Evolutionary conservation across 345 rosid species (phyloP), one percentile per base, ranked within the genome.

Genomic region (Raphanus sativus): DNA sequence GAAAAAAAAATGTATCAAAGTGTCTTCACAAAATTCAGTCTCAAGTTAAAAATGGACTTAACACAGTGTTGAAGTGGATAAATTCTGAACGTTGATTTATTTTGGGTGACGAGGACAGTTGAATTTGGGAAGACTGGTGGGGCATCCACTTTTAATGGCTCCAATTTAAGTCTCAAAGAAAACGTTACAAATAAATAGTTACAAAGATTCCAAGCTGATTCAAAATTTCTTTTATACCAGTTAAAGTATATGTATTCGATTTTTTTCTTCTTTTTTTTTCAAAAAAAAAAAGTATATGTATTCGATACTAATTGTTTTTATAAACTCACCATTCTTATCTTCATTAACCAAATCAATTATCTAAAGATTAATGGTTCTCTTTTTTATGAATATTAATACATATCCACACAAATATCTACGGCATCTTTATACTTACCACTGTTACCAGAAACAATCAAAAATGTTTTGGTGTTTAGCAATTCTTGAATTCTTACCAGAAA

Each of bases 61-160:
- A 42, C 32, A 11, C 26, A 65, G 64, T 73, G 74, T 67, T 33
- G 10, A 74, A 65, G 82, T 79, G 75, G 78, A 68, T 52, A 17
- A 64, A 10, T 32, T 55, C 48, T 55, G 72, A 70, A 69, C 80
- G 80, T 70, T 65, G 73, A 75, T 56, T 79, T 67, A 52, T 15
- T 29, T 58, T 25, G 7, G 10, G 33, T 71, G 17, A 69, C 25
- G 70, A 69, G 79, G 78, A 74, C 65, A 69, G 71, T 58, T 74
- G 75, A 80, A 80, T 64, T 73, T 79, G 82, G 78, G 80, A 48
- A 75, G 79, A 75, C 65, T 59, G 26, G 80, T 75, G 80, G 76
- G 73, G 15, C 65, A 71, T 75, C 83, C 80, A 80, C 80, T 75
- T 70, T 70, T 75, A 75, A 75, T 80, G 83, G 83, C 63, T 64